These are phyloP conservation scores for Quaeritorhiza haematococci DNA, from an alignment of 371 early-diverging fungal genomes.

Conservation along the genomic window DNA sequence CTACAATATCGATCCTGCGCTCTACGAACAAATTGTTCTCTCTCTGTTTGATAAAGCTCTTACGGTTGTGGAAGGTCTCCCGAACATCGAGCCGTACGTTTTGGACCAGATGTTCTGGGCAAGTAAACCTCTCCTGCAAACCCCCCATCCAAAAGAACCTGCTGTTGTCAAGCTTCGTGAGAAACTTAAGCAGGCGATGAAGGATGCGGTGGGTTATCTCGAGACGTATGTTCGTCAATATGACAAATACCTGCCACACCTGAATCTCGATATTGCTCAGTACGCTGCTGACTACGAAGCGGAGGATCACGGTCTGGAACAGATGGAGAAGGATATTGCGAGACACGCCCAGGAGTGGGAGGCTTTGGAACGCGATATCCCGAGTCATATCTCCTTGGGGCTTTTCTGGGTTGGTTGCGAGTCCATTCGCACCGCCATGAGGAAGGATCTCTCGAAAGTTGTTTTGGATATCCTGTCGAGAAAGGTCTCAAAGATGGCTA, in stretches of 20 bases:
- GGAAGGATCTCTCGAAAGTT: slow-evolving; percentile 46
- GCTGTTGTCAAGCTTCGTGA: slow-evolving; percentile 22
- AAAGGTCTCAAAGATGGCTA: slow-evolving; percentile 36
- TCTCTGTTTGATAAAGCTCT: slow-evolving; percentile 45
- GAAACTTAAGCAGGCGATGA: slow-evolving; percentile 20
- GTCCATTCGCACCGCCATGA: slow-evolving; percentile 37
- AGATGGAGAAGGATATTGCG: slow-evolving; percentile 47
- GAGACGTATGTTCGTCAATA: slow-evolving; percentile 33
- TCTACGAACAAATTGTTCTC: slow-evolving; percentile 33
- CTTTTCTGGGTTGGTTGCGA: slow-evolving; percentile 52
- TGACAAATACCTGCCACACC: slow-evolving; percentile 36
- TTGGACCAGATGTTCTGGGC: slow-evolving; percentile 55
- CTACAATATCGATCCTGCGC: slow-evolving; percentile 38
- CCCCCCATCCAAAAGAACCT: slow-evolving; percentile 33
- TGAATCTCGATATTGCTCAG: slow-evolving; percentile 38
- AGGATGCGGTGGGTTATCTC: slow-evolving; percentile 28
- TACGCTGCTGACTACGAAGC: slow-evolving; percentile 45
- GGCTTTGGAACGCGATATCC: slow-evolving; percentile 42
- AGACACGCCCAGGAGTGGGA: slow-evolving; percentile 42
- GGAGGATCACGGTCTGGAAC: slow-evolving; percentile 37
- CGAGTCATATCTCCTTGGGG: slow-evolving; percentile 40
- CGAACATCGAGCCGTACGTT: slow-evolving; percentile 49
- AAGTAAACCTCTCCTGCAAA: slow-evolving; percentile 40
- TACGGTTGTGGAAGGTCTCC: slow-evolving; percentile 37
- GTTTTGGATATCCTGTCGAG: slow-evolving; percentile 44